These are phyloP conservation scores for Pythium periplocum DNA, from an alignment of 352 stramenopile species.

Conservation along the genomic window DNA sequence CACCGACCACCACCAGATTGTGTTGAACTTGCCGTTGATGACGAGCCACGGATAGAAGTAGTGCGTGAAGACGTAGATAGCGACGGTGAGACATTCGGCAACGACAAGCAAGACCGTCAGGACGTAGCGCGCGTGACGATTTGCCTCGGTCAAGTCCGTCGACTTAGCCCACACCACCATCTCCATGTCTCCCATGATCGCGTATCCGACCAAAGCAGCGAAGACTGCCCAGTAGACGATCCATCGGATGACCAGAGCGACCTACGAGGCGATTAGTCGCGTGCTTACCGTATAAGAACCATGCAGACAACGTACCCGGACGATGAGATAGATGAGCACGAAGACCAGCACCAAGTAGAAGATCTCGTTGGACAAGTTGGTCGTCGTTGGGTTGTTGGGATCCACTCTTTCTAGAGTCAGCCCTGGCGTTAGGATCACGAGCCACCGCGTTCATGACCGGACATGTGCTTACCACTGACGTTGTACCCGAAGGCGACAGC, in stretches of 20 bases:
- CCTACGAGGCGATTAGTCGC: conserved; percentile 4
- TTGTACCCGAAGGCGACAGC: conserved; percentile 20
- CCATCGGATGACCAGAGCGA: conserved; percentile 47
- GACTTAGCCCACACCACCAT: conserved; percentile 42
- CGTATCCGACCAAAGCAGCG: conserved; percentile 23
- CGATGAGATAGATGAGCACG: conserved; percentile 15
- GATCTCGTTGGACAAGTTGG: not conserved
- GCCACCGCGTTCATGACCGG: not conserved
- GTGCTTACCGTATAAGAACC: not conserved
- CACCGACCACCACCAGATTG: conserved; percentile 37
- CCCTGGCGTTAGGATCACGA: not conserved
- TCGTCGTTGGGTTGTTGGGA: not conserved
- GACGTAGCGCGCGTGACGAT: conserved; percentile 17
- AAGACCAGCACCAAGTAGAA: not conserved
- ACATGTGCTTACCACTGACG: conserved; percentile 8
- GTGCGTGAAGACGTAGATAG: conserved; percentile 37
- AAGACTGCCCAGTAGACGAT: conserved; percentile 50
- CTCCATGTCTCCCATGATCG: conserved; percentile 16
- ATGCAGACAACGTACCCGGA: conserved; percentile 1
- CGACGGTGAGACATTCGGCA: conserved; percentile 36
- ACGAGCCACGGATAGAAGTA: conserved; percentile 50
- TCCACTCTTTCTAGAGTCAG: not conserved
- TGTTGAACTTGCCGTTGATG: conserved; percentile 23
- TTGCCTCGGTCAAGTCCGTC: conserved; percentile 20
- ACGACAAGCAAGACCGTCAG: conserved; percentile 29